Evolutionary conservation across 495 filamentous ascomycete genomes (phyloP).

Genomic region (Lasiosphaeria ovina): DNA sequence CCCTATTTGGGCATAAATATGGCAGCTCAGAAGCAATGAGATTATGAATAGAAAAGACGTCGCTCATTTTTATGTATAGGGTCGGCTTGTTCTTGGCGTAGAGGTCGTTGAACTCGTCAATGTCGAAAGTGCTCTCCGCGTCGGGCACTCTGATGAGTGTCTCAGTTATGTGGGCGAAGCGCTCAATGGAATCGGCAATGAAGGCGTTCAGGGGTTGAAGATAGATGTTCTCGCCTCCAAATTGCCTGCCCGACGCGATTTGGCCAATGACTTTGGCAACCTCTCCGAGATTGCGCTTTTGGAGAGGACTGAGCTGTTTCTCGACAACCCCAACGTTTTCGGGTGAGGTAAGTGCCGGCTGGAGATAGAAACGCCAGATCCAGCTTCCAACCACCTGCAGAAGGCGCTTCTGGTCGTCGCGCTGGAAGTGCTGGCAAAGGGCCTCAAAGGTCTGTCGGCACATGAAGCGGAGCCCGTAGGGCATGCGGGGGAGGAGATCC

Average conservation of each 20-base stretch:
- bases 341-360: conserved; percentile 80
- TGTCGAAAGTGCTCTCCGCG: conserved; percentile 89
- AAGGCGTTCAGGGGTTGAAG: conserved; percentile 92
- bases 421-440: conserved; percentile 70
- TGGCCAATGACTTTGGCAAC: conserved; percentile 89
- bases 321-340: conserved; percentile 90
- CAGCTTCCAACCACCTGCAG: conserved; percentile 84
- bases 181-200: conserved; percentile 78
- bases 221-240: conserved; percentile 92
- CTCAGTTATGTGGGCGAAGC: conserved; percentile 69
- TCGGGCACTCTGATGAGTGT: conserved; percentile 78
- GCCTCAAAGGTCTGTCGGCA: conserved; percentile 81
- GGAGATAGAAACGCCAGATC: conserved; percentile 92
- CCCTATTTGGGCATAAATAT: conserved; percentile 69
- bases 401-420: conserved; percentile 72
- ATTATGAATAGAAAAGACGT: conserved; percentile 94
- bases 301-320: conserved; percentile 78
- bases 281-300: conserved; percentile 89
- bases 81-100: conserved; percentile 95
- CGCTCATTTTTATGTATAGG: conserved; percentile 96
- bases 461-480: conserved; percentile 88
- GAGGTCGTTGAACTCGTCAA: conserved; percentile 97
- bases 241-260: conserved; percentile 77
- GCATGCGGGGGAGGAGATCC: conserved; percentile 81
- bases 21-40: conserved; percentile 78